Evolutionary conservation across 106 monocot species (phyloP).

Genomic region (Acorus calamus): DNA sequence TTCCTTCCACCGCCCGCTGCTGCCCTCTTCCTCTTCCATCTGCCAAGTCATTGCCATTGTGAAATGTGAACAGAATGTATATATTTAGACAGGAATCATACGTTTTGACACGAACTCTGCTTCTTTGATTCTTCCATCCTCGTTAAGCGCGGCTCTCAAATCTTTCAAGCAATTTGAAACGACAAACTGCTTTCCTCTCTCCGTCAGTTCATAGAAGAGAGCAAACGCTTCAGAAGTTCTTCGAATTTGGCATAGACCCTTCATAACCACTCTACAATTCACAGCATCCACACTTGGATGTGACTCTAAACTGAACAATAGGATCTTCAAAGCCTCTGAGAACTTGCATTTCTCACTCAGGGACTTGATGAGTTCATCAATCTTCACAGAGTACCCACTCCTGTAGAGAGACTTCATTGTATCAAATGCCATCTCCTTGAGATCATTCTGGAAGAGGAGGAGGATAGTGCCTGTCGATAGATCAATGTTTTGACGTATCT

Average conservation of each 20-base stretch:
- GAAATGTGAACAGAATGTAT: no score
- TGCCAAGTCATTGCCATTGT: no score
- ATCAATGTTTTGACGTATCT: constrained; percentile 54
- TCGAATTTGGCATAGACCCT: constrained; percentile 40
- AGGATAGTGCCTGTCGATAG: constrained; percentile 45
- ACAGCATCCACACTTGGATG: constrained; percentile 19
- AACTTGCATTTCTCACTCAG: constrained; percentile 46
- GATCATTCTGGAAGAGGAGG: constrained; percentile 26
- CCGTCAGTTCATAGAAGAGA: constrained; percentile 55
- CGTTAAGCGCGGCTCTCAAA: constrained; percentile 40
- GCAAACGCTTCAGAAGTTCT: constrained; percentile 58
- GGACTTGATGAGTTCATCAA: constrained; percentile 46
- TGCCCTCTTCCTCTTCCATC: no score
- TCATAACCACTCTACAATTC: constrained; percentile 24
- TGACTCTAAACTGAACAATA: constrained; percentile 60
- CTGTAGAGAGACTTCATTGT: constrained; percentile 42
- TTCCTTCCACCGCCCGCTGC: no score
- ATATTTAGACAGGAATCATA: constrained; percentile 13
- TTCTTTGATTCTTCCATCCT: constrained; percentile 35
- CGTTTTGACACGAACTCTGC: constrained; percentile 63
- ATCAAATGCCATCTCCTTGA: constrained; percentile 42
- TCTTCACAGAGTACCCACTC: constrained; percentile 61
- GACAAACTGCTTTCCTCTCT: constrained; percentile 14
- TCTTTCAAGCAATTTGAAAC: constrained; percentile 27
- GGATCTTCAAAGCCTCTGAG: constrained; percentile 44